Conservation (phyloP, 441 rosid genomes). For the Omphalea diandra region DNA sequence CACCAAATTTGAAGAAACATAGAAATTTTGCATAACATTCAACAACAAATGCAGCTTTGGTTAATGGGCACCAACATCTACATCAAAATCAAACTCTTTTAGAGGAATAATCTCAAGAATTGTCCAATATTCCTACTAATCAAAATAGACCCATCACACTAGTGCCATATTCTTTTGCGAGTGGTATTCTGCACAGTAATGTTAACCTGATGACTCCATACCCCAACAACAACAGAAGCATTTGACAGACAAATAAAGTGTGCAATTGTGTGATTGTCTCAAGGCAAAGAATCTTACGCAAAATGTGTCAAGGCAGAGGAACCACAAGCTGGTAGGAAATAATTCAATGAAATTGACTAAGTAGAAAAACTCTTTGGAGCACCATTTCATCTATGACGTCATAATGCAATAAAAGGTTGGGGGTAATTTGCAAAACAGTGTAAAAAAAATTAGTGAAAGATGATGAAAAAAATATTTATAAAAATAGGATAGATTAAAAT, state of each 20-base stretch:
- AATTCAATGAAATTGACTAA: background rate
- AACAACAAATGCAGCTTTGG: background rate
- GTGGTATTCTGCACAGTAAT: background rate
- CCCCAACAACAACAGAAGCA: too few species aligned
- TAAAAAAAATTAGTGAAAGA: too few species aligned
- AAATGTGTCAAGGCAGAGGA: background rate
- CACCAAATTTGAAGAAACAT: background rate
- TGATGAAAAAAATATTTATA: too few species aligned
- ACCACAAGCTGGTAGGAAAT: background rate
- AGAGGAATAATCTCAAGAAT: slow-evolving; percentile 1
- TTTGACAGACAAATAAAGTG: too few species aligned
- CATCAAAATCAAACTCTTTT: background rate
- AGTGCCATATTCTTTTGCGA: background rate
- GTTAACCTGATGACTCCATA: background rate
- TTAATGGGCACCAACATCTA: background rate
- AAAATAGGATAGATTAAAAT: too few species aligned
- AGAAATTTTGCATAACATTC: slow-evolving; percentile 1
- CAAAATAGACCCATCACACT: background rate
- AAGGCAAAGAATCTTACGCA: background rate
- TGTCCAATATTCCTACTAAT: background rate
- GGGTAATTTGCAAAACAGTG: background rate
- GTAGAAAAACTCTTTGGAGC: background rate
- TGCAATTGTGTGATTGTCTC: too few species aligned
- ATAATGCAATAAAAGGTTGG: background rate
- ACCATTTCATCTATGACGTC: background rate